Base-by-base conservation (phyloP, 2,329 filamentous ascomycete species). In the Aspergillus alliaceus region DNA sequence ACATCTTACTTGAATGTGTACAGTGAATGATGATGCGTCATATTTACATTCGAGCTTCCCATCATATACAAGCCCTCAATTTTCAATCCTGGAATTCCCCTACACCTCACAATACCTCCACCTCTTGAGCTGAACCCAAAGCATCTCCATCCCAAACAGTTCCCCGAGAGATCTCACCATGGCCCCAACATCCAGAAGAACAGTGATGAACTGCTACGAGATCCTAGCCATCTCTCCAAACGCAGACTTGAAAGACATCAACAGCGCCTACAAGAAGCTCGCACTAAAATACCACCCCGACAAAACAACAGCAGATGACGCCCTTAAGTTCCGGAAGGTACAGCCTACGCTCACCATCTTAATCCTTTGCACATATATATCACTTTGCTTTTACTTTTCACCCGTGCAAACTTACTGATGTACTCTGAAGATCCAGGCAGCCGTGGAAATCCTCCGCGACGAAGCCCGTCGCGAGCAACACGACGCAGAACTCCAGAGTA, bases 221-320 rank as follows among this genome's bases (percentile, higher is more conserved):
- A 55, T 66, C 31, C 63, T 75, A 8, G 67, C 65, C 1, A 62
- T 74, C n/a, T 9, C 58, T 3, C 54, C 34, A 8, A 24, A 69
- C 39, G 66, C 71, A n/a, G 61, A 61, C 2, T 29, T 64, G 35
- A 66, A 69, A 32, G 70, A 73, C 6, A 74, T 75, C 56, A 72
- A 71, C 50, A 60, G 59, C 27, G 67, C 71, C 3, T 75, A 72
- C 60, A 73, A 70, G 35, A 64, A 54, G 37, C 66, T 75, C n/a
- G 70, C 70, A 7, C 57, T 75, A 25, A 69, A 69, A 46, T 57
- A 66, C 50, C 71, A 75, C 46, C 72, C 72, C 2, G 72, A 75
- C 60, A 74, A 75, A 56, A 54, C 60, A 37, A 63, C 61, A 20
- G 51, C 54, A 4, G 54, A 57, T 34, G 54, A 61, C 22, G 44